Evolutionary conservation across 2,329 filamentous ascomycete species (phyloP), one percentile per base, ranked within the genome.

Genomic region (Arthrocladium fulminans): DNA sequence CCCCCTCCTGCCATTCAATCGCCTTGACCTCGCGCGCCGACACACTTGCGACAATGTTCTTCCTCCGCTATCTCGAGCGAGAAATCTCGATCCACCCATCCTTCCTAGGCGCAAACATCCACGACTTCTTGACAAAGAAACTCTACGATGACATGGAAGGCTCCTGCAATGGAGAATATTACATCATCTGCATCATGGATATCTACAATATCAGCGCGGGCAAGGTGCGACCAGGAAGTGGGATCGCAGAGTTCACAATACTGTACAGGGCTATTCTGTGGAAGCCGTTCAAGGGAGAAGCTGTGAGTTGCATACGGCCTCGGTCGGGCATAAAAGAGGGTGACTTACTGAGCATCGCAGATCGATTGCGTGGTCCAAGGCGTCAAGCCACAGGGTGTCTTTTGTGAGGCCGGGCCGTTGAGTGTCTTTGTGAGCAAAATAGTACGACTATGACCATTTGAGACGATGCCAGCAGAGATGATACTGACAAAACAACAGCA

Each of bases 101-200:
- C 10, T 98, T 94, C 72, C 97, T 98, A 65, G 89, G 89, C 50
- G 84, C 87, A 54, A 88, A 92, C 64, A 94, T 96, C 74, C 84
- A 90, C 60, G 85, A 94, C 59, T 83, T 94, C 60, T 86, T 98
- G 34, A 90, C 86, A 45, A 84, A 85, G 59, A 88, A 90, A 67
- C 80, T 98, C 23, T 78, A 95, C 56, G 84, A 86, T 63, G 90
- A 97, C 64, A 88, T 96, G 53, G 92, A 98, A 70, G 92, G 92
- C 20, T 90, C 86, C 35, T 96, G 89, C 68, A 92, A 88, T 2
- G 92, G 92, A 50, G 88, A 87, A 65, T 96, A 94, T 74, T 97
- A 92, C 68, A 94, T 98, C 63, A 92, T 98, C 60, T 92, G 88
- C 63, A 94, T 98, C 61, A 90, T 98, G 80, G 89, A 96, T 67